phyloP scores from a whole-genome alignment of 108 stramenopile species.

The Pseudonitzschia multiseries region DNA sequence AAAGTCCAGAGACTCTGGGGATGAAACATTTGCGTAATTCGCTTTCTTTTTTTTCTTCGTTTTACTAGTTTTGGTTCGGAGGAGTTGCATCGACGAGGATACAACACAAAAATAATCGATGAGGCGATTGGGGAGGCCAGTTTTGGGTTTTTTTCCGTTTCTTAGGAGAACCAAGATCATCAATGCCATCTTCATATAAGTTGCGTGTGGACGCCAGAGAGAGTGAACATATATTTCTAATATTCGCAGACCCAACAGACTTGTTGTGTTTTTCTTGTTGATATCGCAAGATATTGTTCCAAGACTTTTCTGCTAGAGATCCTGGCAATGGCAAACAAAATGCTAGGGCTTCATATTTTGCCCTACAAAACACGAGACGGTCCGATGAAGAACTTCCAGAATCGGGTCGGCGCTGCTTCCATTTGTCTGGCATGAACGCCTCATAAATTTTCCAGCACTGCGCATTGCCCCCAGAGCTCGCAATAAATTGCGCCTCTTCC shows the following conservation, averaged over 20 bases:
- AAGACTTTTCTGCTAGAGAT: conserved; percentile 31
- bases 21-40: conserved; percentile 17
- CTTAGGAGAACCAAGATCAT: neutral
- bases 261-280: conserved; percentile 8
- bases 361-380: conserved; percentile 48
- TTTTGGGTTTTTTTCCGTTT: neutral
- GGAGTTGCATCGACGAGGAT: conserved; percentile 18
- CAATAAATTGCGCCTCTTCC: conserved; percentile 32
- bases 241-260: conserved; percentile 11
- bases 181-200: no score
- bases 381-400: conserved; percentile 27
- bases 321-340: conserved; percentile 60
- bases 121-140: conserved; percentile 41
- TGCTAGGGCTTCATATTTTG: conserved; percentile 62
- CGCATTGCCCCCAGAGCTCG: conserved; percentile 38
- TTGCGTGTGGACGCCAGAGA: conserved; percentile 3
- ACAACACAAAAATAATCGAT: conserved; percentile 73
- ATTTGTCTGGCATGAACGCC: conserved; percentile 42
- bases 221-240: conserved; percentile 21
- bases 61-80: neutral
- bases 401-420: conserved; percentile 38
- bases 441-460: conserved; percentile 47
- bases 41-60: conserved; percentile 7
- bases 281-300: conserved; percentile 31
- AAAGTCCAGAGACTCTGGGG: conserved; percentile 52